Conservation (phyloP, 2,329 filamentous ascomycete genomes). For the Fusarium foetens region DNA sequence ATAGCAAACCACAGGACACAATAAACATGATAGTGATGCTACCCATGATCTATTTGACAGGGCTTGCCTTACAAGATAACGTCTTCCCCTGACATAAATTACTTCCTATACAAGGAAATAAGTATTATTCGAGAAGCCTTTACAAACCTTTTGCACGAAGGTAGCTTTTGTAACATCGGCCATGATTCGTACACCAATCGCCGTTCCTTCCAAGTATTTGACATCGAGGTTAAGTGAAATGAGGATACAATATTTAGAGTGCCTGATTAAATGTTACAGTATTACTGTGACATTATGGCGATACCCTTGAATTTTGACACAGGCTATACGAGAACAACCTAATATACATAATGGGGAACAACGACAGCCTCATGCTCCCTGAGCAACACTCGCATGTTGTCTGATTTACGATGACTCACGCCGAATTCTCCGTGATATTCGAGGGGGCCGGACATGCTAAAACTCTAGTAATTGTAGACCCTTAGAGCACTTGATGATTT, state of each 20-base stretch:
- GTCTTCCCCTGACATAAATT: not conserved
- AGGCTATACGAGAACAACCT: not conserved
- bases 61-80: not conserved
- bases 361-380: not conserved
- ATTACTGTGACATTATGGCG: not conserved
- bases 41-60: not conserved
- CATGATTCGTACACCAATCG: not conserved
- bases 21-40: not conserved
- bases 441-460: not conserved
- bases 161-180: not conserved
- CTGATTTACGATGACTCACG: not conserved
- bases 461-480: too few species aligned
- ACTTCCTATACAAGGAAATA: not conserved
- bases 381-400: not conserved
- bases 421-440: not conserved
- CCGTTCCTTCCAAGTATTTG: not conserved
- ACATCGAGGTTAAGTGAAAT: not conserved
- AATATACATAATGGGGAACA: not conserved
- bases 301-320: not conserved
- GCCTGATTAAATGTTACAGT: not conserved
- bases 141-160: not conserved
- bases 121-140: not conserved
- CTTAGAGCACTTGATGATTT: not conserved
- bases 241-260: too few species aligned
- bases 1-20: not conserved